These are phyloP conservation scores for Leonotis leonurus DNA, from an alignment of 257 asterid genomes.

Conservation along the genomic window DNA sequence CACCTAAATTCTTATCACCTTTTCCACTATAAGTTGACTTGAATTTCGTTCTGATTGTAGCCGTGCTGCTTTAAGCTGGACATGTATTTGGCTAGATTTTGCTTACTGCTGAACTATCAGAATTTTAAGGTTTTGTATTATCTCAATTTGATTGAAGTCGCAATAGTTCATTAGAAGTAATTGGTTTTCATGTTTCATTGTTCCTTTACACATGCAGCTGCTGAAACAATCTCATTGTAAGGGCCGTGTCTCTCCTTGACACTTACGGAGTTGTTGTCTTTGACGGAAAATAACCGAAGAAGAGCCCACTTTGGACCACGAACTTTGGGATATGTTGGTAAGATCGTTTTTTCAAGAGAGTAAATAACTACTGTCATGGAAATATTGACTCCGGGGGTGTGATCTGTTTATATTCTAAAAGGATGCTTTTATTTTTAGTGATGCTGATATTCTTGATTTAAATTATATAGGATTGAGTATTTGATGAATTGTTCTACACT, in stretches of 20 bases:
- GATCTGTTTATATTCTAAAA: conserved; percentile 4
- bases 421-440: background rate
- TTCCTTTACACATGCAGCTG: conserved; percentile 16
- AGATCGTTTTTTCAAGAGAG: conserved; percentile 9
- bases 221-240: background rate
- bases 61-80: background rate
- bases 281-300: conserved; percentile 2
- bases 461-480: background rate
- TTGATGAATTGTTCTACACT: background rate
- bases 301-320: conserved; percentile 17
- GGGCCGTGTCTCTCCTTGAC: background rate
- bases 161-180: background rate
- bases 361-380: conserved; percentile 6
- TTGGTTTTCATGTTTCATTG: background rate
- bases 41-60: background rate
- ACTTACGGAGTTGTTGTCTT: background rate
- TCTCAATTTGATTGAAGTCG: background rate
- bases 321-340: conserved; percentile 9
- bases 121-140: background rate
- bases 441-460: background rate
- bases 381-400: background rate
- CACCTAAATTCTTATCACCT: too few relatives aligned
- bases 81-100: background rate
- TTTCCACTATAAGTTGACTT: too few relatives aligned
- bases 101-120: background rate